Evolutionary conservation across 2,329 filamentous ascomycete species (phyloP), one percentile per base, ranked within the genome.

Genomic region (Nigrospora oryzae): DNA sequence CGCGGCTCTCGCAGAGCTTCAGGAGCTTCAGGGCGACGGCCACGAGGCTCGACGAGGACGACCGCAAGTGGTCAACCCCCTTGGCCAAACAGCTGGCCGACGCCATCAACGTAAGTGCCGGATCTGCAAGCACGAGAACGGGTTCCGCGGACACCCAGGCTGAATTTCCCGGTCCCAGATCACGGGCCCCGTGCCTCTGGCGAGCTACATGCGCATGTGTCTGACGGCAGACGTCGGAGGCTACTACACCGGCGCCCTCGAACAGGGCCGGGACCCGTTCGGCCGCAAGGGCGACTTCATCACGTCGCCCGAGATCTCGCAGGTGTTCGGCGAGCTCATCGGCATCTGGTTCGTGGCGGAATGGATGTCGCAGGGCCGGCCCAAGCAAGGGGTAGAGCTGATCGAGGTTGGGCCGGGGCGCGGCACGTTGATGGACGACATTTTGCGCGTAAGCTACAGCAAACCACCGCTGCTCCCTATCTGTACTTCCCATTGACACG

Each of bases 141-240:
- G 49, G 34, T 28, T 49, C 54, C 63, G 43, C 61, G 17, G n/a
- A 13, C 6, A 4, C 6, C 7, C 36, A 15, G 5, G 36, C 17
- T 38, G 36, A 36, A 14, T 13, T 36, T 17, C 41, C 4, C 3
- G n/a, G n/a, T 17, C 39, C 34, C 36, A 73, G 69, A 66, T 84
- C 36, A 97, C 93, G 11, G 93, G 93, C 0, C 91, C 93, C 4
- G 82, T 97, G 28, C 88, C 93, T 1, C 78, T 98, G 49, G 90
- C 93, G 5, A 84, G 89, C 43, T 98, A 90, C 64, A 98, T 98
- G 93, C 90, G 93, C 61, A 95, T 97, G 83, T 96, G 91, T 63
- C 79, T 98, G 51, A 98, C 93, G 1, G 86, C 87, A 11, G 87
- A 93, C 49, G 69, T 89, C 35, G 89, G 89, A 47, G 93, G 93